Evolutionary conservation across 192 early-diverging fungal species (phyloP), one percentile per base, ranked within the genome.

Genomic region (Coemansia umbellata): DNA sequence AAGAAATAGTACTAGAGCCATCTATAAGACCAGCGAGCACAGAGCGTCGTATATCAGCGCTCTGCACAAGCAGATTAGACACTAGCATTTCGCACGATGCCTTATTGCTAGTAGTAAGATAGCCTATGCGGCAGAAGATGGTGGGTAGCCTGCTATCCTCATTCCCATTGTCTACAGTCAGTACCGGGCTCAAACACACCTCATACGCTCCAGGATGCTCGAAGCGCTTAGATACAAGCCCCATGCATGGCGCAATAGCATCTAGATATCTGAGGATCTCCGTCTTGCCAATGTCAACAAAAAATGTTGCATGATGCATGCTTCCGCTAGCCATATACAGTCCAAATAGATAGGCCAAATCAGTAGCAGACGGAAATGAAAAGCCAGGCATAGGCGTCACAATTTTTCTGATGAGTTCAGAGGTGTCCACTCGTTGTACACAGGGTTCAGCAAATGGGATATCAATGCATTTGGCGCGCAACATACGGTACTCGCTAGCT

Each of bases 21-120:
- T 53, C 52, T 31, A 42, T 37, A 31, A 53, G 31, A 24, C 52
- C 52, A 10, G 37, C 52, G 24, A 53, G 52, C 26, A 53, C 17
- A 17, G 52, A 35, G 26, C 52, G 52, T 19, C 52, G 37, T 26
- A 53, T 24, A 15, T 24, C 52, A 26, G 22, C 13, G 3, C 44
- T 47, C 27, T 31, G 44, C 8, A 31, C 44, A 27, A 47, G 17
- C 10, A 47, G 44, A 3, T 8, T 47, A 9, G 5, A 1, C 24
- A 22, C 21, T 15, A 47, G 44, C 15, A 28, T 8, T 15, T 47
- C 27, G 24, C 14, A 14, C 6, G 22, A 18, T 3, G 28, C 3
- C 24, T 27, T 27, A 18, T 14, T 31, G 44, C 27, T 28, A 10
- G 44, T 14, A 5, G 44, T 15, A 27, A 31, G 44, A 31, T 47